Conservation (phyloP, 2,329 filamentous ascomycete species). For the Colletotrichum gigasporum region DNA sequence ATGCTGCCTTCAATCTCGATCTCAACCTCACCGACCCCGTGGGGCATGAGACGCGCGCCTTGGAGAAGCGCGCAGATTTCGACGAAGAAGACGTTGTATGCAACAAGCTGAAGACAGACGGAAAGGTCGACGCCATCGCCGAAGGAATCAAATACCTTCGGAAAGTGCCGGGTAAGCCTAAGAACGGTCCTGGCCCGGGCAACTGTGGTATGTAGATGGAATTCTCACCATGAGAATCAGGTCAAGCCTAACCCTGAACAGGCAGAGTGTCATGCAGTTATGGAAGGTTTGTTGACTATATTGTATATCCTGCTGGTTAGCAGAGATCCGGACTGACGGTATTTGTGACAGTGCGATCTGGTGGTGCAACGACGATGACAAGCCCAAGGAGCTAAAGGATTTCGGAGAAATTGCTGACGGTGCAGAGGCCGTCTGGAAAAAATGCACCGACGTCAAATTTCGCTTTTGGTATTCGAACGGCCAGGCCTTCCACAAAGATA, state of each 20-base stretch:
- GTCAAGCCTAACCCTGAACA: no score
- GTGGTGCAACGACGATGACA: background rate
- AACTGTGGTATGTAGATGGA: background rate
- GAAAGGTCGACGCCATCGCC: background rate
- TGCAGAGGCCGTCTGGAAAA: background rate
- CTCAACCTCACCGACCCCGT: background rate
- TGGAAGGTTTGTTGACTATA: no score
- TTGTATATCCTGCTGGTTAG: no score
- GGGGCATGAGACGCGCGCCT: background rate
- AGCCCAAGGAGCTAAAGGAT: no score
- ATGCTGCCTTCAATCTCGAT: background rate
- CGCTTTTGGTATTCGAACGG: background rate
- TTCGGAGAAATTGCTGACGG: conserved; percentile 1
- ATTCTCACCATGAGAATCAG: background rate
- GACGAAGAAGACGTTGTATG: background rate
- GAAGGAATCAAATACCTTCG: background rate
- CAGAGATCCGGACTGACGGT: no score
- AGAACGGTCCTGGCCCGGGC: background rate
- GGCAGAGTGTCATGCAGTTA: no score
- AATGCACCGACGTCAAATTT: background rate
- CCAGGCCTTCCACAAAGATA: background rate
- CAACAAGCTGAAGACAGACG: background rate
- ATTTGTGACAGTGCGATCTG: no score
- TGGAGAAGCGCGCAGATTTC: background rate
- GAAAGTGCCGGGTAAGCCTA: background rate